phyloP scores from a whole-genome alignment of 2,329 filamentous ascomycete species.

The Elsinoe arachidis region DNA sequence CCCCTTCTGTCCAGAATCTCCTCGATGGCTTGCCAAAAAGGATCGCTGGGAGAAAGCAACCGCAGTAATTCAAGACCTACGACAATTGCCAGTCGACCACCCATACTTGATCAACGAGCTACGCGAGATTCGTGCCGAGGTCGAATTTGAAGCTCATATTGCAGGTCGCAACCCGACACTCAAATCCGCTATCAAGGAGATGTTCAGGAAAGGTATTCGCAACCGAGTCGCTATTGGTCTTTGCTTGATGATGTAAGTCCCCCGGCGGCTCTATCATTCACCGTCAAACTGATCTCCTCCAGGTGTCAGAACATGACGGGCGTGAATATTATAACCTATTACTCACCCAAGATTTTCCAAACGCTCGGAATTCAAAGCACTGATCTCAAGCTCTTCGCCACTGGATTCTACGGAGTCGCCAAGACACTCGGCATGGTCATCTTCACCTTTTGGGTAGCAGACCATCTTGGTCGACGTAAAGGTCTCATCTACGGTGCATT shows the following conservation, averaged over 20 bases:
- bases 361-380: constrained; percentile 39
- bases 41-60: constrained; percentile 36
- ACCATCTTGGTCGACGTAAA: constrained; percentile 34
- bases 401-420: constrained; percentile 40
- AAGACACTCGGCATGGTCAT: constrained; percentile 32
- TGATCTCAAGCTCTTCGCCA: constrained; percentile 37
- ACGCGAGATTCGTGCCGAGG: too few relatives aligned
- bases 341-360: constrained; percentile 31
- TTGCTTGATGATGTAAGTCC: background rate
- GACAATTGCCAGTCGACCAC: too few relatives aligned
- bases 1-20: too few relatives aligned
- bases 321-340: constrained; percentile 12
- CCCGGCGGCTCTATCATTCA: too few relatives aligned
- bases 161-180: too few relatives aligned
- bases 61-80: constrained; percentile 37
- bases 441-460: constrained; percentile 32
- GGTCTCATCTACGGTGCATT: constrained; percentile 41
- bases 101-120: too few relatives aligned
- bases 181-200: too few relatives aligned
- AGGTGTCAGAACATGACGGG: background rate
- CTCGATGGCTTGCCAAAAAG: constrained; percentile 25
- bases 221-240: constrained; percentile 16
- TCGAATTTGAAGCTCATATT: too few relatives aligned
- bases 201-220: constrained; percentile 25
- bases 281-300: too few relatives aligned